Percentiles rank a stretch among this genome's conserved stretches.
Evolutionary conservation across 2,329 filamentous ascomycete genomes (phyloP).

Genomic region (Talaromyces sp.): DNA sequence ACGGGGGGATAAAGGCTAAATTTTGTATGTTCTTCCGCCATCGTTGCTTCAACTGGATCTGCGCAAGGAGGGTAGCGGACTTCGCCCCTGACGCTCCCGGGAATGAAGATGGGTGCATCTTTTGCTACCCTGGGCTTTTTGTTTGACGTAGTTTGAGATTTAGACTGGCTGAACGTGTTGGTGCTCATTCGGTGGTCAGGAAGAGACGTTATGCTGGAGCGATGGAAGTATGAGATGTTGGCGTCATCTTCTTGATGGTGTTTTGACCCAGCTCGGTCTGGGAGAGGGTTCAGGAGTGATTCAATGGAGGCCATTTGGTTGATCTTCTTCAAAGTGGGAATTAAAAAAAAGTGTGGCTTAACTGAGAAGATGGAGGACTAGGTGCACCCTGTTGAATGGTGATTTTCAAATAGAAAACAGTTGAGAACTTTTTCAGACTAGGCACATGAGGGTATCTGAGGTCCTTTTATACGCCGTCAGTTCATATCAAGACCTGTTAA

Average conservation of each 20-base stretch:
- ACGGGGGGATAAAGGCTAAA: constrained; percentile 63
- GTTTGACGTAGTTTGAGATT: not conserved
- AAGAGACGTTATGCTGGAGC: not conserved
- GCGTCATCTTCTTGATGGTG: not conserved
- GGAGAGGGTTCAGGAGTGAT: constrained; percentile 17
- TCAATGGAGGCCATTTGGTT: constrained; percentile 17
- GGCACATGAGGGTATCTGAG: constrained; percentile 1
- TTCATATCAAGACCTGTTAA: not conserved
- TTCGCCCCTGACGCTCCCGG: constrained; percentile 60
- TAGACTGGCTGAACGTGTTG: not conserved
- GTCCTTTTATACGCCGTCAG: constrained; percentile 9
- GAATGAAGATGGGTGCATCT: constrained; percentile 61
- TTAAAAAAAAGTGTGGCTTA: no score
- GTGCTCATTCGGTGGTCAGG: not conserved
- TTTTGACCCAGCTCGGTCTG: not conserved
- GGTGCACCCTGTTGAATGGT: not conserved
- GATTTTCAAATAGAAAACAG: not conserved
- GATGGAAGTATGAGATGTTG: not conserved
- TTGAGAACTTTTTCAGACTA: not conserved
- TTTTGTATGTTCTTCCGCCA: constrained; percentile 56
- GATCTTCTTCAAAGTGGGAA: not conserved
- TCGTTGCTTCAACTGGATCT: constrained; percentile 52
- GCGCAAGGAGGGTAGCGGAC: constrained; percentile 76
- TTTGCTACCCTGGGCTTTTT: constrained; percentile 56
- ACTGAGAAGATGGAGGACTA: not conserved